A percentile compares a stretch with the other conserved stretches of the same genome.
These are phyloP conservation scores for Tubosaeta sp. DNA, from an alignment of 768 basidiomycete species.

Conservation along the genomic window DNA sequence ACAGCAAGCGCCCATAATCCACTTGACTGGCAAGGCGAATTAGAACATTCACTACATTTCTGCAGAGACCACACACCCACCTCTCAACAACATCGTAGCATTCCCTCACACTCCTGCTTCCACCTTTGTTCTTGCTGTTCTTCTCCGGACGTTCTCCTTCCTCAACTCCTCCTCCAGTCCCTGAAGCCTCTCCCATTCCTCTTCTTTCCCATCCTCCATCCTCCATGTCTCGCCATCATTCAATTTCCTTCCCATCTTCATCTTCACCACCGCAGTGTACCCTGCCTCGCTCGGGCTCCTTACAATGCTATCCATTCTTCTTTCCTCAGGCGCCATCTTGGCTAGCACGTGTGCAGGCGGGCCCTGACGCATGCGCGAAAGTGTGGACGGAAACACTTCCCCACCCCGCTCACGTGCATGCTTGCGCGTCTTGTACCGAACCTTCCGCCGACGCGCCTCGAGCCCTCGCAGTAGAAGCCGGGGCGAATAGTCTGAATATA, in stretches of 20 bases:
- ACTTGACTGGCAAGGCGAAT: not conserved
- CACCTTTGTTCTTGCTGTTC: not conserved
- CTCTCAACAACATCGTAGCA: not conserved
- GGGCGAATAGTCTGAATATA: slow-evolving; percentile 40
- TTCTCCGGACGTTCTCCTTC: slow-evolving; percentile 27
- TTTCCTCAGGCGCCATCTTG: slow-evolving; percentile 47
- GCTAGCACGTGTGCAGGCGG: slow-evolving; percentile 61
- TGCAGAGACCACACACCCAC: not conserved
- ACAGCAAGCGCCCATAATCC: not conserved
- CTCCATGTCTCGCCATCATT: slow-evolving; percentile 31
- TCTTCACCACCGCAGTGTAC: slow-evolving; percentile 66
- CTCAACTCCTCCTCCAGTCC: slow-evolving; percentile 24
- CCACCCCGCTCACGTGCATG: slow-evolving; percentile 59
- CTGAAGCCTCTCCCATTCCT: slow-evolving; percentile 26
- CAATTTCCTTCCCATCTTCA: slow-evolving; percentile 48
- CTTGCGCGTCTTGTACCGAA: slow-evolving; percentile 63
- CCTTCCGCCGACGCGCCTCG: slow-evolving; percentile 55
- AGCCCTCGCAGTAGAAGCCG: slow-evolving; percentile 47
- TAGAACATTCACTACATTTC: not conserved
- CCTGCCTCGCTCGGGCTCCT: slow-evolving; percentile 60
- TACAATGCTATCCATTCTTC: slow-evolving; percentile 46
- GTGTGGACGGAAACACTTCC: slow-evolving; percentile 48
- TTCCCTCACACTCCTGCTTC: not conserved
- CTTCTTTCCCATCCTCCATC: slow-evolving; percentile 30
- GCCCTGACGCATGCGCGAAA: slow-evolving; percentile 45